Conservation (phyloP, 495 filamentous ascomycete species). For the Aspergillus ellipticus region DNA sequence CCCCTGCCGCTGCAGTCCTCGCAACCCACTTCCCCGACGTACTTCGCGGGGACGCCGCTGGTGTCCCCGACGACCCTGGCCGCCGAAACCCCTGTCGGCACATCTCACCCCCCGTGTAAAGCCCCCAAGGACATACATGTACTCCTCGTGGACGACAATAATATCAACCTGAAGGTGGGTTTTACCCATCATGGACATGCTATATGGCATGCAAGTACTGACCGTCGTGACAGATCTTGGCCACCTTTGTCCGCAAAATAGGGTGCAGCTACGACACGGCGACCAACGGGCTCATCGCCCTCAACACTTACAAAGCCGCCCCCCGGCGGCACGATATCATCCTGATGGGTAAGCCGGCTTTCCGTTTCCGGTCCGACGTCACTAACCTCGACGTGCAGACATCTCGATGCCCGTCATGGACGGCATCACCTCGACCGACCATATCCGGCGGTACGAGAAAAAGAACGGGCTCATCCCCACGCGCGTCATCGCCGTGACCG, state of each 20-base stretch:
- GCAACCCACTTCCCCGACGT: neutral
- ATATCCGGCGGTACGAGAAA: constrained; percentile 21
- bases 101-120: neutral
- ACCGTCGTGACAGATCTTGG: constrained; percentile 11
- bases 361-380: neutral
- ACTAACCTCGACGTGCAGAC: constrained; percentile 1
- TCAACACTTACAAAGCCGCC: constrained; percentile 39
- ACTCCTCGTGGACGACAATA: constrained; percentile 39
- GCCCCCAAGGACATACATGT: constrained; percentile 10
- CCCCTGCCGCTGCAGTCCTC: neutral
- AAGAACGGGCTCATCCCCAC: constrained; percentile 10
- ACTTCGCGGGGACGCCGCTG: neutral
- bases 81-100: neutral
- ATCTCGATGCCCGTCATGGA: constrained; percentile 28
- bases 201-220: neutral
- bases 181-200: neutral
- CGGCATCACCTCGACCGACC: constrained; percentile 18
- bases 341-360: constrained; percentile 35
- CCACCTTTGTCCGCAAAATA: constrained; percentile 43
- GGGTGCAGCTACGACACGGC: constrained; percentile 45
- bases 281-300: constrained; percentile 51
- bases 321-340: constrained; percentile 38
- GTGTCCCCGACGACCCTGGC: neutral
- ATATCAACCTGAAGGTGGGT: constrained; percentile 30
- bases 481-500: constrained; percentile 31